Base-by-base conservation (phyloP, 805 yeast genomes). In the Kurtzmaniella cleridarum region DNA sequence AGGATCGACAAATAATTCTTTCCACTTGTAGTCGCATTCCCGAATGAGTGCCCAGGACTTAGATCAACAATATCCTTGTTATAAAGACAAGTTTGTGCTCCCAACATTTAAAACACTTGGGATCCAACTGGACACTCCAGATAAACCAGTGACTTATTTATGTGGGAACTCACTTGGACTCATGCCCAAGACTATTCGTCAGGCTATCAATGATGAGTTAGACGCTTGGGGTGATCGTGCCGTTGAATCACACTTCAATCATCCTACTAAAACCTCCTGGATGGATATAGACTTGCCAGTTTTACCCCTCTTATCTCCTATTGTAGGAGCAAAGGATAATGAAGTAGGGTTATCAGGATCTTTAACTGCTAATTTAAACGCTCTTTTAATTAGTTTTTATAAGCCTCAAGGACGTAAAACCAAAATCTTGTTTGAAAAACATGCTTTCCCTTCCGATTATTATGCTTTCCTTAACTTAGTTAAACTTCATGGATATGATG, bases 81-180 rank as follows among this genome's bases (percentile, higher is more conserved):
- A 69, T 40, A 51, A 62, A 3, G 66, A 68, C 10, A 64, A 71
- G 37, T 86, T 87, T 54, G 69, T 62, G 23, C 60, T 83, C 28
- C 96, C 96, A 6, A 84, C 93, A 0, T 71, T 79, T 45, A 53
- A 59, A 37, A 71, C 87, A 0, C 59, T 85, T 47, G 90, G 84
- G 0, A 54, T 79, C 20, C 47, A 48, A 6, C 40, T 41, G 14
- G 41, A 48, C 7, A 13, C n/a, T n/a, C 17, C 20, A 14, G 31
- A 27, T 18, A 18, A 26, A 26, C 10, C n/a, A 10, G 65, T 75
- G 10, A 66, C 73, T 16, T 91, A 90, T 55, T 66, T 90, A 34
- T 88, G 96, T 61, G 98, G 98, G 2, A 91, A 90, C 64, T 87
- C 96, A n/a, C 75, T 90, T 5, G 98, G 98, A 0, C 63, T 90